Base-by-base conservation (phyloP, 179 eudicot genomes). In the Beta macrorhiza region DNA sequence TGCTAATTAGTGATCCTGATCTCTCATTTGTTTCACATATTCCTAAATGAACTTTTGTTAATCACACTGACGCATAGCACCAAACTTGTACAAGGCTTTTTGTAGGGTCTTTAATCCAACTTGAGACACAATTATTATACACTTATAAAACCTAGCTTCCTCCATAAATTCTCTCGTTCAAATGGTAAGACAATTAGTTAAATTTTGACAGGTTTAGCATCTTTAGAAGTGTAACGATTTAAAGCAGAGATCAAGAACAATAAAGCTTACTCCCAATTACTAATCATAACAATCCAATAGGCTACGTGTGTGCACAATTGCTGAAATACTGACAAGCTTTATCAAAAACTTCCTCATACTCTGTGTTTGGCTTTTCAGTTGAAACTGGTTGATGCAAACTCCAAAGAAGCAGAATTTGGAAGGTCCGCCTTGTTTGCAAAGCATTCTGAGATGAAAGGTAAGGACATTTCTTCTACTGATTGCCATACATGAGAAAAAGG, bases 401-500 rank as follows among this genome's bases (percentile, higher is more conserved):
- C 90, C 22, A 42, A 86, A 53, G 98, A 91, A 86, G 93, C 88
- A 67, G 87, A 87, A 68, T 89, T 86, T 82, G 97, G 93, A 75
- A 83, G 64, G 85, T 84, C 74, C 79, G 91, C 92, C 62, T 84
- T 94, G 86, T 94, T 93, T 77, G 78, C 96, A 55, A 94, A 93
- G 79, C 98, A 94, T 78, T 87, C 91, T 76, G 98, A 91, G 90
- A 94, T 94, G 98, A 85, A 86, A 84, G 87, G 97, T 94, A 86
- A 67, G 6, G 20, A 11, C 61, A 44, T 32, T 55, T 32, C 16
- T 63, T 29, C 15, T 2, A n/a, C 10, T 59, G n/a, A 5, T 13
- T n/a, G n/a, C 29, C 58, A 3, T 51, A 20, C 0, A 17, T 69
- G 32, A 61, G 69, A 53, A 32, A 32, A 37, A 56, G 7, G 49